Percentiles rank a stretch among this genome's conserved stretches.
Conservation (phyloP, 2,329 filamentous ascomycete species). For the Chaetomium globosum region DNA sequence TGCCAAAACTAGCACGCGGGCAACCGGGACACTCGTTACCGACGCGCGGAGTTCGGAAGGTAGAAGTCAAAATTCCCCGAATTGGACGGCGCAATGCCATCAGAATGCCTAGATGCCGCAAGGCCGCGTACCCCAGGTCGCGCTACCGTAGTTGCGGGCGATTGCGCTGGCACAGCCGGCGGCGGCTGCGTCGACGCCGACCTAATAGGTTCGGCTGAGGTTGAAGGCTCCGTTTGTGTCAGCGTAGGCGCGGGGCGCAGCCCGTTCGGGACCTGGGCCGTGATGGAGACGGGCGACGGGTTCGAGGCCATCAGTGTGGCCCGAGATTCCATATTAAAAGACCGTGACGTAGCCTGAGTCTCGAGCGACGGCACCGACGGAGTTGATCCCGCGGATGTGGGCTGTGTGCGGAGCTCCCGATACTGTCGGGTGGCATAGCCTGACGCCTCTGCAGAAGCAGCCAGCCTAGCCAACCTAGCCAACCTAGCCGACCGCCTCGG, state of each 20-base stretch:
- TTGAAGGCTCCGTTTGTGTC: not conserved
- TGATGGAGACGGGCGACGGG: not conserved
- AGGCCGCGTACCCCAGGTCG: conserved; percentile 25
- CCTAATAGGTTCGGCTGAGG: not conserved
- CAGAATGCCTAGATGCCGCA: conserved; percentile 26
- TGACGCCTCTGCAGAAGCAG: not conserved
- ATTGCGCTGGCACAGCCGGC: not conserved
- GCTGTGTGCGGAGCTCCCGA: not conserved
- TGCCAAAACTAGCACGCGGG: not conserved
- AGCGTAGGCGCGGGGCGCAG: not conserved
- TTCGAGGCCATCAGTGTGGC: too few species aligned
- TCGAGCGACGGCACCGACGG: not conserved
- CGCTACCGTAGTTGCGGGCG: not conserved
- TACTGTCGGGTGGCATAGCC: not conserved
- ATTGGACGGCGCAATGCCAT: conserved; percentile 12
- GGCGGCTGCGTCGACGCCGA: not conserved
- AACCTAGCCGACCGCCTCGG: not conserved
- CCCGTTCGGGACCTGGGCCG: not conserved
- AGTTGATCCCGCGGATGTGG: not conserved
- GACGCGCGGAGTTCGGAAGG: not conserved
- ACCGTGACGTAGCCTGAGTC: not conserved
- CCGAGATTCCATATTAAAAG: not conserved
- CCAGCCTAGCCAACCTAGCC: not conserved
- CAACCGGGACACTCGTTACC: not conserved
- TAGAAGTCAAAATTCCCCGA: conserved; percentile 29